Evolutionary conservation across 176 grass and related monocot genomes (phyloP).

Genomic region (Stipa capillata): DNA sequence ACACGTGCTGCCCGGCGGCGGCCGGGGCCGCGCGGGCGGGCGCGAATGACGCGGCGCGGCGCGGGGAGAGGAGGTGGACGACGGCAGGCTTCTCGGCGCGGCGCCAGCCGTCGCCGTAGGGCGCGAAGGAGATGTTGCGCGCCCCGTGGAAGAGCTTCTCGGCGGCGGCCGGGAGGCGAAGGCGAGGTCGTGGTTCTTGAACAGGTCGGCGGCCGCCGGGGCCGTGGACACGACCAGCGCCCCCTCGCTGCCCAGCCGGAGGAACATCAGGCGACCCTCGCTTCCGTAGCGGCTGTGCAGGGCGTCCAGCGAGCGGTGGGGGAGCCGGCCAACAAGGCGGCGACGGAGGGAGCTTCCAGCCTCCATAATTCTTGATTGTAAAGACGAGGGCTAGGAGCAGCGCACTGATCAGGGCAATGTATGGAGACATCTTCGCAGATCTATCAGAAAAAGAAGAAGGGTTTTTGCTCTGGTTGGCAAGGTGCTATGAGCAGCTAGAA

Average conservation of each 20-base stretch:
- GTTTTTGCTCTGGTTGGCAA: too few species aligned
- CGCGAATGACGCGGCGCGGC: conserved; percentile 8
- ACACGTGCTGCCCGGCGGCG: neutral
- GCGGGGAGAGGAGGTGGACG: conserved; percentile 32
- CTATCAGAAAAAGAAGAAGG: too few species aligned
- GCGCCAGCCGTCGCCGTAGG: conserved; percentile 32
- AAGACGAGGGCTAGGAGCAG: neutral
- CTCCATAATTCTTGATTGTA: neutral
- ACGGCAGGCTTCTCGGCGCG: conserved; percentile 31
- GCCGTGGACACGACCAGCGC: conserved; percentile 29
- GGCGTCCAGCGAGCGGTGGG: conserved; percentile 23
- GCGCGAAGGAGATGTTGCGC: conserved; percentile 30
- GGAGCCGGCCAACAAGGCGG: conserved; percentile 8
- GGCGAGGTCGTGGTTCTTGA: conserved; percentile 33
- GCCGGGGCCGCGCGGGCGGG: conserved; percentile 15
- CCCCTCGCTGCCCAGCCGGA: conserved; percentile 3
- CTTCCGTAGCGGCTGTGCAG: conserved; percentile 22
- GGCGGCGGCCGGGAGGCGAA: conserved; percentile 27
- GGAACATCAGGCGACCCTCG: conserved; percentile 4
- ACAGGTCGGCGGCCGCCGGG: conserved; percentile 26
- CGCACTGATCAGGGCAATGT: neutral
- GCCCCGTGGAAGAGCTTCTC: neutral
- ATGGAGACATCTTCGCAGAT: neutral
- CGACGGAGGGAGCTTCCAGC: conserved; percentile 35
- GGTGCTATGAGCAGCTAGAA: too few species aligned